Conservation (phyloP, 2,329 filamentous ascomycete genomes). For the Mollisia scopiformis region DNA sequence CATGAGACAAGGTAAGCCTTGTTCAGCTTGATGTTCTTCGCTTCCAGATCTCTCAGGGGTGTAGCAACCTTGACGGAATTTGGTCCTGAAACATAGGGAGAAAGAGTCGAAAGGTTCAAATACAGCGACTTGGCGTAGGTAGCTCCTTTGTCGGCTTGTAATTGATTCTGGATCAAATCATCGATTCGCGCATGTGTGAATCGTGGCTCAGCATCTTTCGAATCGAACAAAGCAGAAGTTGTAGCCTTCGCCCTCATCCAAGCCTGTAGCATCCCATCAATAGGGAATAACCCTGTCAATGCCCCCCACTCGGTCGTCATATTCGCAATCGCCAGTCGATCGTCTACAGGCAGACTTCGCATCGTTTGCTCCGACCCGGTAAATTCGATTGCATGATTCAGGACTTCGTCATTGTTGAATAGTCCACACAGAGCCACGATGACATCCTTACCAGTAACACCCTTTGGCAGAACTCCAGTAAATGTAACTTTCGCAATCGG, state of each 20-base stretch:
- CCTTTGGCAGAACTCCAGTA: conserved; percentile 72
- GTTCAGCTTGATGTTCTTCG: conserved; percentile 75
- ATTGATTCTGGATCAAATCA: conserved; percentile 66
- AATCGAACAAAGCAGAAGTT: conserved; percentile 62
- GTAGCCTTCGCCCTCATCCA: conserved; percentile 84
- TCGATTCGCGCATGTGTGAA: conserved; percentile 78
- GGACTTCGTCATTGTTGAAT: conserved; percentile 84
- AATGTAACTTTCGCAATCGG: conserved; percentile 81
- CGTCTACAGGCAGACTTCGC: conserved; percentile 70
- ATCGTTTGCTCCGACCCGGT: conserved; percentile 79
- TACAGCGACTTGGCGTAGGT: conserved; percentile 83
- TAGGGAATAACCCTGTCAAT: conserved; percentile 75
- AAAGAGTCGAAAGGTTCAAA: conserved; percentile 80
- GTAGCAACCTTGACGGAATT: conserved; percentile 90
- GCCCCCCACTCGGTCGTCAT: conserved; percentile 87
- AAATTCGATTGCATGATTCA: conserved; percentile 92
- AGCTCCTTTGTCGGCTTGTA: conserved; percentile 75
- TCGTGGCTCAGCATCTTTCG: conserved; percentile 51
- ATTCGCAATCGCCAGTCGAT: conserved; percentile 74
- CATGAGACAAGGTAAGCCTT: conserved; percentile 89
- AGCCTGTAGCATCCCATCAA: conserved; percentile 69
- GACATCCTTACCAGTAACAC: conserved; percentile 91
- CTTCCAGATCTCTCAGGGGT: conserved; percentile 72
- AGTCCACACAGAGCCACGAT: conserved; percentile 87
- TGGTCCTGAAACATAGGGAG: conserved; percentile 83